These are phyloP conservation scores for Ophiostoma sp. DNA, from an alignment of 2,329 filamentous ascomycete species.

Conservation along the genomic window DNA sequence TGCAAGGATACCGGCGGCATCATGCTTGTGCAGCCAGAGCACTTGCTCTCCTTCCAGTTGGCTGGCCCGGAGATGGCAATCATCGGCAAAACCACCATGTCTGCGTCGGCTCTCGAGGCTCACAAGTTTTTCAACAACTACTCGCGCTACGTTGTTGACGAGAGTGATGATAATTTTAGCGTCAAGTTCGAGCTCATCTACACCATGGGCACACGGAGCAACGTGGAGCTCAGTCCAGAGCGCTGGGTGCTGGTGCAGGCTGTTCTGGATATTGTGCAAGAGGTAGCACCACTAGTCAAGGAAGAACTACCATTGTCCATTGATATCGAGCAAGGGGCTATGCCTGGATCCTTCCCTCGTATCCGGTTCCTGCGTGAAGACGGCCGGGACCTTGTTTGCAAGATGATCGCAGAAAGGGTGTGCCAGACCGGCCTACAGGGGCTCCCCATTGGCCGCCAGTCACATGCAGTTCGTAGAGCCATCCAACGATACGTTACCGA, in stretches of 20 bases:
- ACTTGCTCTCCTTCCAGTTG: constrained; percentile 58
- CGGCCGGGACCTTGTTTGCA: constrained; percentile 27
- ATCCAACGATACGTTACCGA: constrained; percentile 39
- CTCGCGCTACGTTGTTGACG: constrained; percentile 56
- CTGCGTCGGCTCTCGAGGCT: constrained; percentile 35
- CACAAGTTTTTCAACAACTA: constrained; percentile 42
- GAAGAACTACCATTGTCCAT: constrained; percentile 36
- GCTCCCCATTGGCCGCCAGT: constrained; percentile 30
- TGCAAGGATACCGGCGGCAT: constrained; percentile 50
- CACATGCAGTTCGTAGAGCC: not conserved
- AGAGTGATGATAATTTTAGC: constrained; percentile 60
- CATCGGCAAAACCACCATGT: constrained; percentile 30
- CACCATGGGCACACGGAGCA: constrained; percentile 49
- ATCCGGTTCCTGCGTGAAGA: constrained; percentile 42
- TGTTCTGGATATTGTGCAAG: constrained; percentile 42
- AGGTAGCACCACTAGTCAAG: constrained; percentile 31
- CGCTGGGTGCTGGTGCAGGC: constrained; percentile 54
- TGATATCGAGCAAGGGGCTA: constrained; percentile 34
- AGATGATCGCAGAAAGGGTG: not conserved
- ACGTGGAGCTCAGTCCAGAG: constrained; percentile 47
- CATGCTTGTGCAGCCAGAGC: constrained; percentile 57
- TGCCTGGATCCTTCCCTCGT: constrained; percentile 41
- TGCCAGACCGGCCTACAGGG: constrained; percentile 26
- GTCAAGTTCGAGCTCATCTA: constrained; percentile 59
- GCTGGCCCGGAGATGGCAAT: constrained; percentile 51